phyloP scores from a whole-genome alignment of 1,284 basidiomycete species.

The Cerioporus squamosus region DNA sequence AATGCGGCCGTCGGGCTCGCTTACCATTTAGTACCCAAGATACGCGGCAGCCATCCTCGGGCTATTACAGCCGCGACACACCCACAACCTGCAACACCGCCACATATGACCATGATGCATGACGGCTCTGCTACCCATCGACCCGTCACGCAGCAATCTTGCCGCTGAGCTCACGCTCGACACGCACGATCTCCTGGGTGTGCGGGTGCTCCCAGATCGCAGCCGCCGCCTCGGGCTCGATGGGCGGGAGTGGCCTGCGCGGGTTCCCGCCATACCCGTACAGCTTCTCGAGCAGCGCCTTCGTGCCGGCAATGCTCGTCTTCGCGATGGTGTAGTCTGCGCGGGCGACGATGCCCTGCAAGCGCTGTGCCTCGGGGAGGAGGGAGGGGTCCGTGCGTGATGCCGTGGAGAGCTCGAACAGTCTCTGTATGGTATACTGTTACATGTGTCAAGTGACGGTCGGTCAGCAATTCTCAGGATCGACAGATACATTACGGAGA shows the following conservation, averaged over 20 bases:
- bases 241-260: conserved; percentile 76
- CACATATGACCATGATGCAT: background rate
- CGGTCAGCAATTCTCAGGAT: background rate
- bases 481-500: conserved; percentile 15
- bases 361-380: conserved; percentile 70
- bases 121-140: background rate
- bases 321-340: conserved; percentile 84
- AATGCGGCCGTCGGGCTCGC: too few relatives aligned
- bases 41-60: too few relatives aligned
- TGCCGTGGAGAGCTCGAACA: conserved; percentile 65
- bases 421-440: conserved; percentile 62
- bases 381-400: conserved; percentile 56
- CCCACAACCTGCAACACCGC: background rate
- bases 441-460: background rate
- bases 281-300: conserved; percentile 75
- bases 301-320: conserved; percentile 81
- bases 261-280: conserved; percentile 80
- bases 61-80: too few relatives aligned
- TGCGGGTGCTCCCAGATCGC: conserved; percentile 74
- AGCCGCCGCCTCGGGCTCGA: conserved; percentile 55
- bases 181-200: conserved; percentile 65
- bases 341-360: conserved; percentile 81
- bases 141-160: conserved; percentile 30
- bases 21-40: too few relatives aligned
- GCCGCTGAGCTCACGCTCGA: conserved; percentile 66